Evolutionary conservation across 441 rosid species (phyloP), one percentile per base, ranked within the genome.

Genomic region (Cnidoscolus chayamansa): DNA sequence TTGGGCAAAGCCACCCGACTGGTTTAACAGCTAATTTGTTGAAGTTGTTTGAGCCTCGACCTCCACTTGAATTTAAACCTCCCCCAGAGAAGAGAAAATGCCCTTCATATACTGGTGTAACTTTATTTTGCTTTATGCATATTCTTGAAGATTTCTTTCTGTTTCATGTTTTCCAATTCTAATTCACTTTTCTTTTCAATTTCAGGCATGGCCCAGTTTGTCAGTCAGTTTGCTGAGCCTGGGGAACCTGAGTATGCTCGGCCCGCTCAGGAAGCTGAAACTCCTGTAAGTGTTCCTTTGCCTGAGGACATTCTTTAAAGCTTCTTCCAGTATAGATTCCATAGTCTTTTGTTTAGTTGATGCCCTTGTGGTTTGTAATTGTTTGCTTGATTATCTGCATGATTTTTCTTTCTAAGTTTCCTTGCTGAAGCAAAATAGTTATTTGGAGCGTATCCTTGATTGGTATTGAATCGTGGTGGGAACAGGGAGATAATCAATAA

Each of bases 1-100:
- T 95, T 82, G 98, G 96, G 73, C 97, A 91, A 79, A 92, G 96
- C 72, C 99, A 95, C 68, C 98, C 97, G 0, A 95, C 98, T 30
- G 99, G 98, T 66, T 82, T 95, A 80, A 95, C 98, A n/a, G 69
- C 85, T 5, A 92, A 86, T 62, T 92, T 92, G 30, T 77, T 95
- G 91, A 95, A 91, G 83, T 93, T 95, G 15, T 92, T 95, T 78
- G 99, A 92, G 86, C 90, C 98, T 70, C 89, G 97, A 57, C 88
- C 89, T 63, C 98, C 99, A 0, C 81, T 95, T 74, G 98, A 92
- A 62, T 95, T 70, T 82, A 87, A 81, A 76, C 95, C 95, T 0
- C 97, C 94, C 20, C 97, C 92, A 0, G 97, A 95, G 93, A 92
- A 91, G 84, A 84, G 97, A 79, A 95, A 91, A 90, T 89, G 92